Base-by-base conservation (phyloP, 2,329 filamentous ascomycete genomes). In the Helicocarpus griseus region DNA sequence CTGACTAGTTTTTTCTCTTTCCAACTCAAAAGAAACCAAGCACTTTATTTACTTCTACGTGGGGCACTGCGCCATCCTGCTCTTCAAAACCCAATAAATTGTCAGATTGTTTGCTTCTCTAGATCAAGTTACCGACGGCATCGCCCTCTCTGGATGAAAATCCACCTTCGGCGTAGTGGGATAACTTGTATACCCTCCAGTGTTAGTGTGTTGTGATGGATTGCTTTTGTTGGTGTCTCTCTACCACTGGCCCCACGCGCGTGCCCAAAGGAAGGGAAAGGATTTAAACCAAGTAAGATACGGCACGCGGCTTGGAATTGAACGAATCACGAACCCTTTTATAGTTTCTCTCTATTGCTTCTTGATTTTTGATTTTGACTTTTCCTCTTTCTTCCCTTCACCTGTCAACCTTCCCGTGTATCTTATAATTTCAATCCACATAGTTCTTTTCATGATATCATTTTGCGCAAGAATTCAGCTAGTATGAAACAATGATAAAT, bases 41-140 rank as follows among this genome's bases (percentile, higher is more conserved):
- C 93, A 98, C 73, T 98, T 98, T 77, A 96, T 98, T 70, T 98
- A 98, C 77, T 98, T 98, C 77, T 98, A 98, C 76, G 86, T 98
- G 54, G 93, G 93, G 50, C 93, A 97, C 78, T 96, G 89, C 71
- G 93, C 93, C 54, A 97, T 98, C 67, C 80, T 98, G 52, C 83
- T 98, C 49, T 98, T 97, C 83, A 98, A 98, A 80, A 98, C 93
- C 38, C 91, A 96, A 81, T 97, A 63, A 61, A 56, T 29, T 31
- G 7, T n/a, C 3, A 9, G 13, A 28, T 33, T 13, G 14, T 47
- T 47, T 33, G 44, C 9, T 46, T 46, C n/a, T 26, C 45, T 26
- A 13, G 45, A 36, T 26, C 17, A 35, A 29, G 31, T 29, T 45
- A 28, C 19, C 17, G 9, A 31, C 45, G 6, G 7, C 31, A 17